These are phyloP conservation scores for Marchantia paleacea DNA, from an alignment of 225 moss, liverwort and hornwort genomes.

Conservation along the genomic window DNA sequence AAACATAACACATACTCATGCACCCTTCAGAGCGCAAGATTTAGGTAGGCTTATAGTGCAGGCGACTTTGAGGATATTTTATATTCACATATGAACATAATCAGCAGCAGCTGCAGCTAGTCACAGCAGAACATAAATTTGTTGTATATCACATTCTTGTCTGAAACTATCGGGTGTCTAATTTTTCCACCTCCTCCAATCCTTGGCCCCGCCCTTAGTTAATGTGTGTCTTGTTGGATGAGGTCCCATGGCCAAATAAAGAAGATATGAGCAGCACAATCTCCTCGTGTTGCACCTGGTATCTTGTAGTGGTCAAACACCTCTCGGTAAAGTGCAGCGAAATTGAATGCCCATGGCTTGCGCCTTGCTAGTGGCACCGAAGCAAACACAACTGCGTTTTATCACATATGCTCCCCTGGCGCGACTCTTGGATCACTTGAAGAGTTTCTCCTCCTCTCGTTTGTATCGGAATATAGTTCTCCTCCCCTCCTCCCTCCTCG, in stretches of 20 bases:
- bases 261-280: not conserved
- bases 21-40: not conserved
- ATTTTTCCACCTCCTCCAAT: not conserved
- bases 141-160: not conserved
- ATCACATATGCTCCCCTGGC: too few species aligned
- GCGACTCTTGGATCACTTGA: not conserved
- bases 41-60: not conserved
- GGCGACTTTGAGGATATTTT: too few species aligned
- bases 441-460: not conserved
- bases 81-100: too few species aligned
- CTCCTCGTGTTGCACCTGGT: conserved; percentile 1
- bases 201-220: not conserved
- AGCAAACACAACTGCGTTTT: not conserved
- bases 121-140: not conserved
- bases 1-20: not conserved
- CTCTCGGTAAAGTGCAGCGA: not conserved
- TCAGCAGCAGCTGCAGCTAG: too few species aligned
- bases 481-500: not conserved
- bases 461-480: not conserved
- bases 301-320: not conserved
- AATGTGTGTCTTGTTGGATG: not conserved
- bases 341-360: not conserved
- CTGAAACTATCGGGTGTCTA: not conserved
- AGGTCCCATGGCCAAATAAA: conserved; percentile 1
- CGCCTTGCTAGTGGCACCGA: not conserved